Evolutionary conservation across 148 eudicot genomes (phyloP), one percentile per base, ranked within the genome.

Genomic region (Euryodendron excelsum): DNA sequence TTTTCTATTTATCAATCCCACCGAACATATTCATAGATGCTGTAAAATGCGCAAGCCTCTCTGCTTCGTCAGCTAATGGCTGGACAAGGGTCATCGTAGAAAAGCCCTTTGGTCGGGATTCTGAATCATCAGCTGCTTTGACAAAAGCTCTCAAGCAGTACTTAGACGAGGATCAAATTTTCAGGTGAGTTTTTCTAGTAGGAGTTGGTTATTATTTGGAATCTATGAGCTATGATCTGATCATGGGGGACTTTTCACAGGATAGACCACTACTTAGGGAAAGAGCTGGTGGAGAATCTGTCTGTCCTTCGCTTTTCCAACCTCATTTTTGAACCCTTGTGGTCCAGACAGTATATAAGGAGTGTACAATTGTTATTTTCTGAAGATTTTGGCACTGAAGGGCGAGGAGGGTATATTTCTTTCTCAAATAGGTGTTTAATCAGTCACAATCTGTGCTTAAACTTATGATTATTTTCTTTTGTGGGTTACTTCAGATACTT

Each of bases 81-180:
- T 96, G 99, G 99, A 96, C 98, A 13, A 81, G 98, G 77, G 99
- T 96, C 79, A 96, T 96, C 65, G 99, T 96, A 27, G 99, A 96
- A 87, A 96, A 96, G 81, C 99, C 99, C 23, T 96, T 96, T 87
- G 99, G 99, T n/a, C 91, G 99, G 36, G 98, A 93, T 90, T 90
- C 97, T 66, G 98, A 89, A 76, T 93, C 99, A 31, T 96, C 99
- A 37, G 99, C 99, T 84, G 93, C 94, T 73, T 88, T 96, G 82
- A 96, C 99, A 36, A 84, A 70, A 72, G 80, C 90, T 68, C 97
- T 96, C 41, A 96, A 96, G 85, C 91, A 93, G 74, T 91, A 90
- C 77, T 76, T 96, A 74, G 78, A 89, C 34, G 99, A 96, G 85
- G 99, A 96, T 79, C 99, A 96, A 83, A 96, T 96, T 78, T 96